phyloP scores from a whole-genome alignment of 495 filamentous ascomycete genomes.

The Annulohypoxylon maeteangense region DNA sequence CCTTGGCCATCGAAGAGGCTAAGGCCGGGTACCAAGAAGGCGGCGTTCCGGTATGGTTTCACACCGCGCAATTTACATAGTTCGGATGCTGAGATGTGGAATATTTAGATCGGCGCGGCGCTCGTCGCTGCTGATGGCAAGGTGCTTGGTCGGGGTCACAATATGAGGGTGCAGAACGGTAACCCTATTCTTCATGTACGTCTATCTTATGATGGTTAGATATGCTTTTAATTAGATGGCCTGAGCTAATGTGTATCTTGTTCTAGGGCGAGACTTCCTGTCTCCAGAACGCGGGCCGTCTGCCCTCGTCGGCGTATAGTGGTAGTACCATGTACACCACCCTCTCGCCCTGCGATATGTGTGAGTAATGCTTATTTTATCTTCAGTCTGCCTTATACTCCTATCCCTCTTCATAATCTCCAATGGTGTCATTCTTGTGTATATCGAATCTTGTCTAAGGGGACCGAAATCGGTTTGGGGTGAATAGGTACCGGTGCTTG shows the following conservation, averaged over 20 bases:
- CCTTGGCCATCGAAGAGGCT: constrained; percentile 81
- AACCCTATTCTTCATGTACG: constrained; percentile 81
- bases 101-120: constrained; percentile 73
- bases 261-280: constrained; percentile 81
- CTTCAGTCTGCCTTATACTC: no score
- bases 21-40: constrained; percentile 74
- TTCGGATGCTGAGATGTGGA: background rate
- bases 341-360: constrained; percentile 89
- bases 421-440: background rate
- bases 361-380: constrained; percentile 54
- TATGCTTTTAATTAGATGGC: background rate
- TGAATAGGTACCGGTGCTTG: constrained; percentile 71
- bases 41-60: constrained; percentile 70
- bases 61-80: no score
- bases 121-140: constrained; percentile 75
- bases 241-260: background rate
- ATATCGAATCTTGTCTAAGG: background rate
- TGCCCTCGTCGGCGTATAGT: constrained; percentile 75
- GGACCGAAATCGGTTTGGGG: background rate
- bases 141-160: constrained; percentile 83
- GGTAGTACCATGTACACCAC: constrained; percentile 88
- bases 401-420: background rate
- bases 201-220: constrained; percentile 5
- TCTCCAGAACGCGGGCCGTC: constrained; percentile 79
- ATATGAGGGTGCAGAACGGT: constrained; percentile 81